A percentile compares a stretch with the other conserved stretches of the same genome.
phyloP scores from a whole-genome alignment of 2,329 filamentous ascomycete genomes.

The Arthrinium phaeospermum region DNA sequence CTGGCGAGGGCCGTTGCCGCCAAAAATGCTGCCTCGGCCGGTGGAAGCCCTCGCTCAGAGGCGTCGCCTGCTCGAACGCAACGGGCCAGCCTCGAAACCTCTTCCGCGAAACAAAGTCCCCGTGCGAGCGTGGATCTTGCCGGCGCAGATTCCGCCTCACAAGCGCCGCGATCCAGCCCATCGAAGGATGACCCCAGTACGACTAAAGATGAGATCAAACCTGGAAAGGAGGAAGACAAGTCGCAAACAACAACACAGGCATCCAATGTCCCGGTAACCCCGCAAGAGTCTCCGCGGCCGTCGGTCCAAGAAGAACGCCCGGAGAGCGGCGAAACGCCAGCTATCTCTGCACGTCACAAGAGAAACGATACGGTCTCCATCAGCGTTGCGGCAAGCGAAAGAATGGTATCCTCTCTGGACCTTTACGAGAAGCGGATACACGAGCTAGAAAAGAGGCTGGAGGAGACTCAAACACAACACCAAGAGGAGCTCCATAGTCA shows the following conservation, averaged over 20 bases:
- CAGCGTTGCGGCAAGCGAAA: constrained; percentile 24
- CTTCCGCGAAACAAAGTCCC: constrained; percentile 45
- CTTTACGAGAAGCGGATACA: constrained; percentile 47
- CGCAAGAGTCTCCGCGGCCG: constrained; percentile 24
- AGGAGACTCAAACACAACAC: constrained; percentile 57
- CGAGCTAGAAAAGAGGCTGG: constrained; percentile 43
- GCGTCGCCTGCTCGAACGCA: constrained; percentile 50
- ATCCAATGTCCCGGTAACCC: background rate
- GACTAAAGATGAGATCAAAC: background rate
- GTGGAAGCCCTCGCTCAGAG: constrained; percentile 45
- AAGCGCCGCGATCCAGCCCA: constrained; percentile 28
- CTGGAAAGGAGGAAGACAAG: constrained; percentile 9
- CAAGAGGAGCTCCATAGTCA: constrained; percentile 85
- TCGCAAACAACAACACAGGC: constrained; percentile 18
- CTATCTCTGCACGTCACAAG: background rate
- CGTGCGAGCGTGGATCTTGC: constrained; percentile 48
- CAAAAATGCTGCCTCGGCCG: constrained; percentile 53
- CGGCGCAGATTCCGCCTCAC: constrained; percentile 25
- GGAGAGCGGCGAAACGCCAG: background rate
- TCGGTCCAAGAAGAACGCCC: constrained; percentile 28
- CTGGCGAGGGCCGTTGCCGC: constrained; percentile 86
- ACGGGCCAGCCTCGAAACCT: constrained; percentile 31
- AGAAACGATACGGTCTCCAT: constrained; percentile 22
- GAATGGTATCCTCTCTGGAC: constrained; percentile 31
- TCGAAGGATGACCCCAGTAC: constrained; percentile 28